A percentile compares a stretch with the other conserved stretches of the same genome.
These are phyloP conservation scores for Agarophyton chilense DNA, from an alignment of 23 red algal genomes.

Conservation along the genomic window DNA sequence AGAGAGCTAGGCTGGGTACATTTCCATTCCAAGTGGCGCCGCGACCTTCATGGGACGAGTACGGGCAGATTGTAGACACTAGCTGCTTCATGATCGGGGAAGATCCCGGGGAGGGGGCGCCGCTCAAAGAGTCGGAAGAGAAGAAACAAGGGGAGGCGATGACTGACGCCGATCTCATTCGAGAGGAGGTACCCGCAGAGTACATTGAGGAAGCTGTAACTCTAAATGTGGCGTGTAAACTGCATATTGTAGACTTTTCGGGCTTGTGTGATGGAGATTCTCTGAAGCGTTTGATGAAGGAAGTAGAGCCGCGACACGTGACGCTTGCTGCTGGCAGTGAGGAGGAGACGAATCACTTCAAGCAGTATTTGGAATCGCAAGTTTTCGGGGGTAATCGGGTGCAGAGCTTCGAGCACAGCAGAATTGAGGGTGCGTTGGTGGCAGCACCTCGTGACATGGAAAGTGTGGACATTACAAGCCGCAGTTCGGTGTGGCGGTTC, in stretches of 20 bases:
- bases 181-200: constrained; percentile 80
- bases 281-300: constrained; percentile 78
- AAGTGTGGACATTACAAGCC: constrained; percentile 82
- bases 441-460: constrained; percentile 71
- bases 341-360: constrained; percentile 65
- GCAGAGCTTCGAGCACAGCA: neutral
- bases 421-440: constrained; percentile 22
- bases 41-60: constrained; percentile 80
- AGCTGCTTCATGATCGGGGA: constrained; percentile 93
- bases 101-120: constrained; percentile 85
- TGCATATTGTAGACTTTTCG: constrained; percentile 56
- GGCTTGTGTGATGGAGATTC: constrained; percentile 90
- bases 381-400: constrained; percentile 2
- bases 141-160: constrained; percentile 16
- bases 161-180: neutral
- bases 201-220: constrained; percentile 64
- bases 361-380: constrained; percentile 14
- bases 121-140: neutral
- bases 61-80: constrained; percentile 87
- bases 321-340: constrained; percentile 83
- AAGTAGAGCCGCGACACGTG: constrained; percentile 86
- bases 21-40: constrained; percentile 52
- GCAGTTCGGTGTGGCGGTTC: constrained; percentile 76
- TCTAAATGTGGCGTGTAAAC: constrained; percentile 63
- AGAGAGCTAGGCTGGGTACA: neutral